Evolutionary conservation across 345 rosid species (phyloP), one percentile per base, ranked within the genome.

Genomic region (Pistacia vera): DNA sequence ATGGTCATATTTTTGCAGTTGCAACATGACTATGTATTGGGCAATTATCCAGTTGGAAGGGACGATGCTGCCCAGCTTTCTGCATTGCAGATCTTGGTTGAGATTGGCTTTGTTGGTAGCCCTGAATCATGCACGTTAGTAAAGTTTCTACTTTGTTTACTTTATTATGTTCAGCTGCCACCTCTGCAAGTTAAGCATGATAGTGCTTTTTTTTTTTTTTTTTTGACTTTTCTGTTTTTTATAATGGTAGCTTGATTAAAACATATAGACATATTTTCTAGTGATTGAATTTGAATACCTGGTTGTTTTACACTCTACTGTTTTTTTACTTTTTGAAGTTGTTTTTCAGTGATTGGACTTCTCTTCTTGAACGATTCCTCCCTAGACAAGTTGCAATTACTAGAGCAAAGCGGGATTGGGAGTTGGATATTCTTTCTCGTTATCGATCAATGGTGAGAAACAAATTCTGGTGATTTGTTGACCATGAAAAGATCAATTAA

Each of bases 21-120:
- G 84, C 99, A 96, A 85, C 99, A 96, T 87, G 99, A 96, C 81
- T 96, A 96, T 79, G 84, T 93, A 70, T 80, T 88, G 85, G 99
- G 99, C 72, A 93, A 93, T 84, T 96, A 93, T 88, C 99, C 99
- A 57, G 97, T 96, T 77, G 99, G 98, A 78, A 91, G 98, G 85
- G 99, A 96, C 82, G 98, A 91, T 89, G 98, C 98, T 82, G 98
- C 97, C 5, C 98, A 93, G 80, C 82, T 96, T 75, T 96, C 97
- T 76, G 99, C 98, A 36, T 83, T 96, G 83, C 99, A 96, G 77
- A 96, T 96, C 78, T 86, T 96, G 76, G 97, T 91, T 75, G 99
- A 93, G 74, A 89, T 93, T 83, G 99, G 99, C 74, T 89, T 84
- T 90, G 88, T 91, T 79, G 85, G 77, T 83, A 91, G 82, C 80